A percentile compares a stretch with the other conserved stretches of the same genome.
These are phyloP conservation scores for Luffa aegyptiaca DNA, from an alignment of 306 rosid genomes.

Conservation along the genomic window DNA sequence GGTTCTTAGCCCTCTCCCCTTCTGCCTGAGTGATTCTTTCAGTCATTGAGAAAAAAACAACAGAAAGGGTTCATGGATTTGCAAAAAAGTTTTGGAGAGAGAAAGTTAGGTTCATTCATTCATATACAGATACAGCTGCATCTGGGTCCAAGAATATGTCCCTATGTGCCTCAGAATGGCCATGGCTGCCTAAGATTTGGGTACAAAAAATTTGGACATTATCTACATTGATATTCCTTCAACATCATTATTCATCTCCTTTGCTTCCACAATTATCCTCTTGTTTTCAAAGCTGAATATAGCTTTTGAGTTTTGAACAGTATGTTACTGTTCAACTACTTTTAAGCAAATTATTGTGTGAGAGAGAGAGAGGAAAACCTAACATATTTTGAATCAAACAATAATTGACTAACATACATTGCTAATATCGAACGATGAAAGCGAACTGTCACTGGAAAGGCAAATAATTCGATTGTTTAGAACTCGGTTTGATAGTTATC, in stretches of 20 bases:
- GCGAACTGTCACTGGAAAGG: neutral
- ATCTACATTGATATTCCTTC: neutral
- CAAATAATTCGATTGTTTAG: neutral
- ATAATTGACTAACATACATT: neutral
- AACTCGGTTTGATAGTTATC: neutral
- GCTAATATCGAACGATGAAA: neutral
- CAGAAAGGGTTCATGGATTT: neutral
- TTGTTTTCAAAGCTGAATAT: neutral
- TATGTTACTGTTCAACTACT: neutral
- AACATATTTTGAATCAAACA: neutral
- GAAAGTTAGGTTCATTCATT: neutral
- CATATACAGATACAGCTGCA: neutral
- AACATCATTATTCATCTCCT: conserved; percentile 9
- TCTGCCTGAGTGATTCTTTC: neutral
- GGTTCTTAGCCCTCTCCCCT: neutral
- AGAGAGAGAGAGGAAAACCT: neutral
- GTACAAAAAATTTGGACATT: conserved; percentile 1
- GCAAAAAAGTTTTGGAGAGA: neutral
- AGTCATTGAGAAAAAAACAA: conserved; percentile 3
- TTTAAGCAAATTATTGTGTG: neutral
- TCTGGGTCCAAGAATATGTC: conserved; percentile 9
- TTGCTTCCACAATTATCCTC: conserved; percentile 1
- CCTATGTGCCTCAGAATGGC: neutral
- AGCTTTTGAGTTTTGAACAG: neutral
- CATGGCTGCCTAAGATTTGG: conserved; percentile 11